Evolutionary conservation across 768 basidiomycete genomes (phyloP).

Genomic region (Pleurotus ostreatus): DNA sequence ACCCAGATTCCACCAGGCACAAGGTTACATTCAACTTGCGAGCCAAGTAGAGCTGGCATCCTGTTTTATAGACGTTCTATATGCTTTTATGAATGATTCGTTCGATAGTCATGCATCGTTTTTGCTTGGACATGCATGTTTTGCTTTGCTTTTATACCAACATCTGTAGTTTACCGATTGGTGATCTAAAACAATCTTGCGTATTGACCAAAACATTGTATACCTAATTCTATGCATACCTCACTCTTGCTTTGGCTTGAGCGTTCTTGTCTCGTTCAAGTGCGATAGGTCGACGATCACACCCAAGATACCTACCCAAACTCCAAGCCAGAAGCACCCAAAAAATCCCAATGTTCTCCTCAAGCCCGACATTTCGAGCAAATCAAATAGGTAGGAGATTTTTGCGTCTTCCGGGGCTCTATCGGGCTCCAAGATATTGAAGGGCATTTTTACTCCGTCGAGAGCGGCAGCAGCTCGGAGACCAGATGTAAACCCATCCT

Average conservation of each 20-base stretch:
- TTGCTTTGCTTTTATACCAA: no score
- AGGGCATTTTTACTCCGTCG: constrained; percentile 30
- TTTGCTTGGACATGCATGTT: neutral
- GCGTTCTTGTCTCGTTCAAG: neutral
- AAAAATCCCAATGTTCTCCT: constrained; percentile 25
- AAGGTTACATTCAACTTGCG: constrained; percentile 8
- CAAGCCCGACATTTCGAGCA: constrained; percentile 31
- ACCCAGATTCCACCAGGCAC: neutral
- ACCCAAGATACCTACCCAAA: neutral
- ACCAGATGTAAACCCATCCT: constrained; percentile 65
- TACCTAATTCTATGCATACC: neutral
- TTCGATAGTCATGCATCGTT: neutral
- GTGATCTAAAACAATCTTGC: neutral
- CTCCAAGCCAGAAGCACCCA: constrained; percentile 15
- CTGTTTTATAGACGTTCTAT: neutral
- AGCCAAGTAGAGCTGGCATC: neutral
- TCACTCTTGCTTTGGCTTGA: neutral
- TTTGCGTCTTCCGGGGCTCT: constrained; percentile 15
- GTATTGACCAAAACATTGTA: neutral
- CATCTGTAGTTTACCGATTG: no score
- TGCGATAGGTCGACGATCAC: neutral
- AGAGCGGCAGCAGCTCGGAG: constrained; percentile 27
- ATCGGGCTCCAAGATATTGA: constrained; percentile 38
- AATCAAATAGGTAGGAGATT: constrained; percentile 32
- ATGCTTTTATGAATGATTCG: neutral